Percentiles rank a stretch among this genome's conserved stretches.
phyloP scores from a whole-genome alignment of 2,329 filamentous ascomycete genomes.

The Apiospora sp. region DNA sequence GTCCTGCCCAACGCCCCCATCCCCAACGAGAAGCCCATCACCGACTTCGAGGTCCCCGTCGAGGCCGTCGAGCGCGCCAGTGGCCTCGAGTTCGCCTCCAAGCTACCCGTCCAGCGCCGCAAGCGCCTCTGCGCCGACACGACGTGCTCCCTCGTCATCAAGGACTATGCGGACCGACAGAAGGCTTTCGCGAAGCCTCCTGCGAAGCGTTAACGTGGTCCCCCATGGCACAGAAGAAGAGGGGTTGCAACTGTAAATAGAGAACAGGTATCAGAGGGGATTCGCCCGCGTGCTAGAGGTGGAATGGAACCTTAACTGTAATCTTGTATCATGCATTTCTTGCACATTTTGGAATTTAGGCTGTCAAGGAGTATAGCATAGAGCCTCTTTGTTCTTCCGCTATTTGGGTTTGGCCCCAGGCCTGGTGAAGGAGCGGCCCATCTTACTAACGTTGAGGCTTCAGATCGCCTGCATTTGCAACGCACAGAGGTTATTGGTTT shows the following conservation, averaged over 20 bases:
- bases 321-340: constrained; percentile 2
- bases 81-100: constrained; percentile 87
- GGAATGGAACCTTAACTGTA: constrained; percentile 5
- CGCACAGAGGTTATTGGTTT: neutral
- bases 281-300: neutral
- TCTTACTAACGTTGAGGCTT: neutral
- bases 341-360: neutral
- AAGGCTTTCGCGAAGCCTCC: constrained; percentile 61
- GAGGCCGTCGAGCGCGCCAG: constrained; percentile 92
- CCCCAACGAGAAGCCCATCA: constrained; percentile 83
- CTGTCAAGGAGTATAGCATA: neutral
- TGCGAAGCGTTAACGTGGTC: constrained; percentile 26
- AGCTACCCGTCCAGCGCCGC: constrained; percentile 76
- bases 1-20: constrained; percentile 93
- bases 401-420: neutral
- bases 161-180: constrained; percentile 74
- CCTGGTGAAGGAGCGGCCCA: neutral
- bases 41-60: constrained; percentile 93
- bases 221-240: neutral
- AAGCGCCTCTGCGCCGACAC: constrained; percentile 86
- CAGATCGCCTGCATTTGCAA: neutral
- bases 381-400: neutral
- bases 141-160: constrained; percentile 82
- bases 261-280: constrained; percentile 9
- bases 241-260: neutral